phyloP scores from a whole-genome alignment of 2,329 filamentous ascomycete species.

The Aspergillus sp. region DNA sequence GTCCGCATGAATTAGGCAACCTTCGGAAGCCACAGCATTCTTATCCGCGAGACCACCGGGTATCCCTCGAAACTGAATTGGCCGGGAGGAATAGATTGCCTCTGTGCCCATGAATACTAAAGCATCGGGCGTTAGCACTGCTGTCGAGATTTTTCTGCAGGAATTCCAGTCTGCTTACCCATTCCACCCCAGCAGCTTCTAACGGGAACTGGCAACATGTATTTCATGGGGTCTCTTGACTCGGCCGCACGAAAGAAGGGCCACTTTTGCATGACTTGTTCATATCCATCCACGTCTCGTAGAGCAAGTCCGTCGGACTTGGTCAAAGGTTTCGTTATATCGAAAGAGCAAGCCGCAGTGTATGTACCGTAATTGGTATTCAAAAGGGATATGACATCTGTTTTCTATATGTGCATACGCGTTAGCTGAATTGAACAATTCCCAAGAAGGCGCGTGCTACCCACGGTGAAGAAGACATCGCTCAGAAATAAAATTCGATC shows the following conservation, averaged over 20 bases:
- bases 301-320: constrained; percentile 76
- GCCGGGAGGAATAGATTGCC: constrained; percentile 27
- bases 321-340: constrained; percentile 66
- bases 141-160: not conserved
- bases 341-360: constrained; percentile 68
- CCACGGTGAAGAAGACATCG: constrained; percentile 46
- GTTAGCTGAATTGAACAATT: not conserved
- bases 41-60: constrained; percentile 57
- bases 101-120: constrained; percentile 26
- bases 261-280: constrained; percentile 64
- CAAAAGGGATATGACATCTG: constrained; percentile 57
- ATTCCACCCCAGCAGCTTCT: constrained; percentile 70
- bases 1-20: constrained; percentile 60
- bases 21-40: constrained; percentile 71
- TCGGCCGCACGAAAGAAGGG: constrained; percentile 51
- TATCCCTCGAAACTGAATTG: constrained; percentile 63
- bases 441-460: constrained; percentile 7
- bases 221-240: constrained; percentile 57
- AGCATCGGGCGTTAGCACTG: not conserved
- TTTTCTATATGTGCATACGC: constrained; percentile 33
- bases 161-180: constrained; percentile 30
- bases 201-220: constrained; percentile 57
- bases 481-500: constrained; percentile 61
- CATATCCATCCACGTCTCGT: constrained; percentile 64
- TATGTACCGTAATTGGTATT: constrained; percentile 60